Evolutionary conservation across 2,329 filamentous ascomycete species (phyloP).

Genomic region (Leptographium wingfieldii): DNA sequence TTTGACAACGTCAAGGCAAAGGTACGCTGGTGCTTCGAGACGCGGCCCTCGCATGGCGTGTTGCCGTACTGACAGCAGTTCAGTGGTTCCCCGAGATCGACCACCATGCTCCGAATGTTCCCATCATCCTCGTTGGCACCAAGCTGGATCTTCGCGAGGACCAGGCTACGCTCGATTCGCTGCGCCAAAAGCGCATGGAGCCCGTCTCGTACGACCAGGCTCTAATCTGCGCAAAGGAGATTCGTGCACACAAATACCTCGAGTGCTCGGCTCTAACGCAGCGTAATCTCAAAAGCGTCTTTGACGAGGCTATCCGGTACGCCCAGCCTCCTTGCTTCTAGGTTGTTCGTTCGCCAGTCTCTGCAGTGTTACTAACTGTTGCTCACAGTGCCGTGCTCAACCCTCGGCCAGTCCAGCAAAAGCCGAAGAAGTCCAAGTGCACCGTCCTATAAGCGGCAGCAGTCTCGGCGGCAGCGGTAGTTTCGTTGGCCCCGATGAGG

Average conservation of each 20-base stretch:
- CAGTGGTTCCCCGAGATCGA: slow-evolving; percentile 98
- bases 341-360: slow-evolving; percentile 1
- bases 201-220: slow-evolving; percentile 94
- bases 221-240: slow-evolving; percentile 78
- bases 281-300: slow-evolving; percentile 94
- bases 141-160: slow-evolving; percentile 95
- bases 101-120: slow-evolving; percentile 88
- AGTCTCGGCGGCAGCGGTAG: neutral
- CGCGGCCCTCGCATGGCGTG: neutral
- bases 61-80: neutral
- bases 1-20: slow-evolving; percentile 99
- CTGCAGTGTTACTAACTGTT: slow-evolving; percentile 12
- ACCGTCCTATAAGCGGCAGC: slow-evolving; percentile 46
- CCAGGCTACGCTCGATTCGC: slow-evolving; percentile 62
- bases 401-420: slow-evolving; percentile 44
- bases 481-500: neutral
- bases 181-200: slow-evolving; percentile 88
- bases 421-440: slow-evolving; percentile 56
- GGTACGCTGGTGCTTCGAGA: slow-evolving; percentile 37
- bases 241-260: slow-evolving; percentile 91
- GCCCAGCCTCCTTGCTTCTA: slow-evolving; percentile 19
- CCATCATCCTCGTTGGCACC: slow-evolving; percentile 92
- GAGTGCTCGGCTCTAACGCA: slow-evolving; percentile 97
- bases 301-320: slow-evolving; percentile 96
- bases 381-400: slow-evolving; percentile 53